Base-by-base conservation (phyloP, 768 basidiomycete species). In the Leccinum rimulosum region DNA sequence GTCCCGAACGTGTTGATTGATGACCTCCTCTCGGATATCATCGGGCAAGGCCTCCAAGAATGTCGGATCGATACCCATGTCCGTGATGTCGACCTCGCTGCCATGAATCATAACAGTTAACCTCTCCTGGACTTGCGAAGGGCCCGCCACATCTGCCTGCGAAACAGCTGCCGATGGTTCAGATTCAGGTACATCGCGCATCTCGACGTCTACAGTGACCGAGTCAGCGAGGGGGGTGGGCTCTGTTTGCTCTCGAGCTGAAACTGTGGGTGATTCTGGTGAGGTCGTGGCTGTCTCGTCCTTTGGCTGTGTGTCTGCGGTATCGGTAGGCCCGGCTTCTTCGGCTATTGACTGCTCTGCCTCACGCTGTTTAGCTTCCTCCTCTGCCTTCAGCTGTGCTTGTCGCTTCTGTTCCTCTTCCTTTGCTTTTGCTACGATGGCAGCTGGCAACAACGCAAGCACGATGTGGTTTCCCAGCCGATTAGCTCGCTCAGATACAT, bases 1-100 rank as follows among this genome's bases (percentile, higher is more conserved):
- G 66, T 98, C 97, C 9, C 95, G 88, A 65, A 98, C 87, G 69
- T 99, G 96, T 69, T 99, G 97, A 67, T 95, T 95, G 55, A 99
- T 81, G 36, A 99, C 94, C 70, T 99, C 97, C 70, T 97, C 96
- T 53, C 97, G 86, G 89, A 99, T 98, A 64, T 98, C 96, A 69
- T 99, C 97, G 0, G 97, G 97, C 9, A 99, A 77, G 27, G 97
- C 97, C 75, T 98, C 95, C 58, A 99, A 78, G 82, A 99, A 99
- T 6, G 93, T 95, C 2, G 95, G 93, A 71, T 99, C 97, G 68
- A 99, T 98, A 5, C 97, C 97, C 38, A 95, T 96, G 66, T 98
- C 95, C 3, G 97, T 99, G 70, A 99, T 99, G 70, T 99, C 97
- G 28, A 98, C 93, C 7, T 87, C 80, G 62, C 85, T 91, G 54